Evolutionary conservation across 2,329 filamentous ascomycete genomes (phyloP), one percentile per base, ranked within the genome.

Genomic region (Tolypocladium pustulatum): DNA sequence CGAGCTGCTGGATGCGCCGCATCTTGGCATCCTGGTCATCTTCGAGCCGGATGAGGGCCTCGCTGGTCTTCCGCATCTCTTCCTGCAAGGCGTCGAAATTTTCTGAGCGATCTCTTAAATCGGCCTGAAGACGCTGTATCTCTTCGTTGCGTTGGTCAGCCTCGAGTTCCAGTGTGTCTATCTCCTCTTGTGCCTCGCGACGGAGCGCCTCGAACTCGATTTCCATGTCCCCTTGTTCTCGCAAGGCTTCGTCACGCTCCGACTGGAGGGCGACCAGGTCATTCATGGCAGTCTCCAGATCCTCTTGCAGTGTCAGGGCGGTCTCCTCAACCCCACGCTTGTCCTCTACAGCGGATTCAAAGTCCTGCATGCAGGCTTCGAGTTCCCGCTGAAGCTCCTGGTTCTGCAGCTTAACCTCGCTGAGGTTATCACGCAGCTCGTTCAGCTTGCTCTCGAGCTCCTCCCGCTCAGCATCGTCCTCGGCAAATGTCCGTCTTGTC

Each of bases 1-100:
- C 90, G 8, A 97, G 84, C 62, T 89, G 85, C 68, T 91, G 83
- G 61, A 97, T 94, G 61, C 88, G 86, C 59, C 86, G 84, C 54
- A 88, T 73, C 71, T 92, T 94, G 66, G 83, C 85, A 63, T 90
- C 86, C 57, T 93, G 89, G 65, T 96, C 91, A 70, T 97, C 92
- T 70, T 97, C 94, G 0, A 99, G 81, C 52, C 90, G 82, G 37
- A 97, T 82, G 7, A 97, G 81, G 27, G 88, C 88, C 65, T 96
- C 91, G 66, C 89, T 95, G 73, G 97, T 88, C 65, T 87, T 88
- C 62, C 92, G 89, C 87, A 99, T 94, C 77, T 97, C 94, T 60
- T 88, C 86, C 69, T 97, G 93, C 57, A 99, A 76, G n/a, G 90
- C 89, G 63, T 88, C 86, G 72, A 97, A 93, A 69, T 94, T 95